Conservation (phyloP, 2,329 filamentous ascomycete species). For the Leptographium radiaticola region DNA sequence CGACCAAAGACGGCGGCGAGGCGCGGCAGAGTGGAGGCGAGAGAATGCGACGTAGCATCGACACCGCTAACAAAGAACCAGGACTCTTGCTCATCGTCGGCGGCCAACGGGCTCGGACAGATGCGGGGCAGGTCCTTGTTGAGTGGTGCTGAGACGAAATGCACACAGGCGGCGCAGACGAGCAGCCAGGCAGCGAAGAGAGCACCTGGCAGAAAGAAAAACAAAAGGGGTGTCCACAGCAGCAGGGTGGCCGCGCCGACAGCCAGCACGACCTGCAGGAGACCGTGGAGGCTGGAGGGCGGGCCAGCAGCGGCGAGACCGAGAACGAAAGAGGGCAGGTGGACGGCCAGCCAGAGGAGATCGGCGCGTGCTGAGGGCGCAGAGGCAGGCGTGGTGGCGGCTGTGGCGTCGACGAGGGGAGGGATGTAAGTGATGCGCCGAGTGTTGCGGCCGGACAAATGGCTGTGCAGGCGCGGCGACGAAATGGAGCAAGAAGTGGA, state of each 20-base stretch:
- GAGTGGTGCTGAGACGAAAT: constrained; percentile 16
- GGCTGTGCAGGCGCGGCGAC: background rate
- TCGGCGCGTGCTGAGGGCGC: background rate
- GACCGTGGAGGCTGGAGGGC: background rate
- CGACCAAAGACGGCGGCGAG: constrained; percentile 23
- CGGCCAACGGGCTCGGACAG: background rate
- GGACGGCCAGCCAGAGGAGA: constrained; percentile 1
- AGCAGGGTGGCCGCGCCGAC: constrained; percentile 15
- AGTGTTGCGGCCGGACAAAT: background rate
- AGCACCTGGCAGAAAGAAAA: constrained; percentile 18
- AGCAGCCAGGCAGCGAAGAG: constrained; percentile 17
- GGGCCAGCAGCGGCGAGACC: background rate
- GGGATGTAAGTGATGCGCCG: constrained; percentile 20
- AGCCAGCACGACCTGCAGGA: constrained; percentile 6
- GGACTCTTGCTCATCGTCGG: constrained; percentile 4
- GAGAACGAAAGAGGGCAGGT: background rate
- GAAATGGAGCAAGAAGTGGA: background rate
- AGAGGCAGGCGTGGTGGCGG: constrained; percentile 15
- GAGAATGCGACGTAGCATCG: constrained; percentile 16
- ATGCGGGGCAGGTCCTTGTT: constrained; percentile 10
- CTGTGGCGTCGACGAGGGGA: constrained; percentile 21
- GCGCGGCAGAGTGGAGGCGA: constrained; percentile 20
- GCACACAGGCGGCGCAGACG: constrained; percentile 12
- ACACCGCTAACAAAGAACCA: constrained; percentile 24
- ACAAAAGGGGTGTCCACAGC: constrained; percentile 14